Evolutionary conservation across 2,329 filamentous ascomycete genomes (phyloP).

Genomic region (Fusarium zealandicum): DNA sequence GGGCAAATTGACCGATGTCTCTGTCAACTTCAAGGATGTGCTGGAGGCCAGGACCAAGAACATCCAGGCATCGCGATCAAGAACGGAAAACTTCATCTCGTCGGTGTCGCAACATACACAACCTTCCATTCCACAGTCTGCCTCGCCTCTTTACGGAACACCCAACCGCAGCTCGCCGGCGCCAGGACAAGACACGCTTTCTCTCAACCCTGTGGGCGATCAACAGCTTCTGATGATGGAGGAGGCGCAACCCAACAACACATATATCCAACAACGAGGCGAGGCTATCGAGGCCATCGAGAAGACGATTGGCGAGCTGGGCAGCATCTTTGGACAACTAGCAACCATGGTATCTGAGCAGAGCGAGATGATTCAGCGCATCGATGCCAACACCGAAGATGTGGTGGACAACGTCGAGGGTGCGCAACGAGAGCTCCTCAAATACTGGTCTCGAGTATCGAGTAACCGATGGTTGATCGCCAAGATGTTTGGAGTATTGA

Average conservation of each 20-base stretch:
- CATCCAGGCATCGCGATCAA: constrained; percentile 88
- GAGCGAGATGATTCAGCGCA: constrained; percentile 95
- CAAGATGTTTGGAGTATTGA: constrained; percentile 80
- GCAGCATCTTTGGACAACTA: constrained; percentile 89
- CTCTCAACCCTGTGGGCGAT: constrained; percentile 79
- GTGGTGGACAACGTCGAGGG: constrained; percentile 99
- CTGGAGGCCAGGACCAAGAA: constrained; percentile 97
- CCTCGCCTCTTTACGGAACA: constrained; percentile 86
- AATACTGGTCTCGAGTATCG: constrained; percentile 94
- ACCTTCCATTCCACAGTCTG: constrained; percentile 72
- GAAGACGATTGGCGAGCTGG: constrained; percentile 90
- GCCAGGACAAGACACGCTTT: constrained; percentile 77
- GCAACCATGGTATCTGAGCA: constrained; percentile 98
- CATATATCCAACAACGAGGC: constrained; percentile 90
- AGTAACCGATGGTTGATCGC: constrained; percentile 96
- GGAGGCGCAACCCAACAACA: constrained; percentile 86
- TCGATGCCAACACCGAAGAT: constrained; percentile 96
- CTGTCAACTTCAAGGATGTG: constrained; percentile 96
- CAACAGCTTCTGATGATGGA: constrained; percentile 91
- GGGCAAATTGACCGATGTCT: constrained; percentile 90
- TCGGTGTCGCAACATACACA: constrained; percentile 82
- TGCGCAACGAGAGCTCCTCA: constrained; percentile 91
- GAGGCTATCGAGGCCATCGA: constrained; percentile 98
- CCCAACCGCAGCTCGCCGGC: constrained; percentile 72
- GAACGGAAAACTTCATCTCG: constrained; percentile 96